Evolutionary conservation across 257 asterid genomes (phyloP).

Genomic region (Plantago major): DNA sequence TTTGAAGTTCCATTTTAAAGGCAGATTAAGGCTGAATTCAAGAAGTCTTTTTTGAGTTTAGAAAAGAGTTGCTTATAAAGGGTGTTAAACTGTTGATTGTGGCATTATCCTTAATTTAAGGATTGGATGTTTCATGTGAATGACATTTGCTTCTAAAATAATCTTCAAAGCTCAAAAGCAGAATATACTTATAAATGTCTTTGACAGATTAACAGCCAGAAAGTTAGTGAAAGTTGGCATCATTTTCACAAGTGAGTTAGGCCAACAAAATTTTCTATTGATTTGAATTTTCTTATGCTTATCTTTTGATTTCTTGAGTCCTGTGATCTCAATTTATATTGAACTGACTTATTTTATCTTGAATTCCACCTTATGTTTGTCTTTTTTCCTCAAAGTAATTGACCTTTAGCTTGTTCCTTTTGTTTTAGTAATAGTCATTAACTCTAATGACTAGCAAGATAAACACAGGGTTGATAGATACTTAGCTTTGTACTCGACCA

Average conservation of each 20-base stretch:
- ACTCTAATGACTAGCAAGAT: too few species aligned
- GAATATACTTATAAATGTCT: slow-evolving; percentile 37
- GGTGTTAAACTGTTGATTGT: slow-evolving; percentile 4
- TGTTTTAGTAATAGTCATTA: too few species aligned
- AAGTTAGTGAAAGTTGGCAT: slow-evolving; percentile 19
- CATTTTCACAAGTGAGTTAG: slow-evolving; percentile 23
- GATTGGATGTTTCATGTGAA: slow-evolving; percentile 38
- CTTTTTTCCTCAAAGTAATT: too few species aligned
- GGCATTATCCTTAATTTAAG: slow-evolving; percentile 49
- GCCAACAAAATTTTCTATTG: slow-evolving; percentile 16
- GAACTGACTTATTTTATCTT: too few species aligned
- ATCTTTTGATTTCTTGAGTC: too few species aligned
- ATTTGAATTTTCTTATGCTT: not conserved
- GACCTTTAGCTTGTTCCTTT: too few species aligned
- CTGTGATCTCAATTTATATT: too few species aligned
- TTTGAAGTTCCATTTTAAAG: slow-evolving; percentile 30
- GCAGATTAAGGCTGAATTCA: slow-evolving; percentile 24
- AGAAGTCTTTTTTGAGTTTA: slow-evolving; percentile 14
- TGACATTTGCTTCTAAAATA: slow-evolving; percentile 29
- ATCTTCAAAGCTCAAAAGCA: slow-evolving; percentile 35
- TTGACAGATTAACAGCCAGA: slow-evolving; percentile 22
- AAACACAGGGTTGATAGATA: too few species aligned
- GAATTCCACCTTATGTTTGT: too few species aligned
- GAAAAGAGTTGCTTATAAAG: slow-evolving; percentile 9
- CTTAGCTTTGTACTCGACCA: too few species aligned